Percentiles rank a stretch among this genome's conserved stretches.
Conservation (phyloP, 257 asterid species). For the Cynanchum wilfordii region DNA sequence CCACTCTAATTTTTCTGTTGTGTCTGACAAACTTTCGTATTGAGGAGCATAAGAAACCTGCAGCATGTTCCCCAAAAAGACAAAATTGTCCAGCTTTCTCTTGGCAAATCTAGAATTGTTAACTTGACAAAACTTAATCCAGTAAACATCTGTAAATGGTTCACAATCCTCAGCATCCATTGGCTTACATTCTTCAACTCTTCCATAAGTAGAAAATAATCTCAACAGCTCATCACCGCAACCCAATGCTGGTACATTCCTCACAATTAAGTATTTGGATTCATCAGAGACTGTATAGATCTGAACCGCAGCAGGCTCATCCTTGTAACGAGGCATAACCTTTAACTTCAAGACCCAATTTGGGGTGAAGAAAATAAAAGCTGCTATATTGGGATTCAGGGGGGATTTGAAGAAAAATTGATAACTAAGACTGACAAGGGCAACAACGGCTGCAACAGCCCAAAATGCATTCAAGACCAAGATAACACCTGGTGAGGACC, state of each 20-base stretch:
- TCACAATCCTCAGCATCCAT: conserved; percentile 94
- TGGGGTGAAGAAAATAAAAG: background rate
- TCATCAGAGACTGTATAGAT: conserved; percentile 91
- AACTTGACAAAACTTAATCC: conserved; percentile 69
- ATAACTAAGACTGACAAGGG: background rate
- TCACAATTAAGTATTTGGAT: conserved; percentile 82
- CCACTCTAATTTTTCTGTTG: conserved; percentile 74
- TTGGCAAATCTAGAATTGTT: conserved; percentile 89
- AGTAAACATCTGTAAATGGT: conserved; percentile 70
- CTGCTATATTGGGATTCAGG: background rate
- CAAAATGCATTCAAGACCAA: background rate
- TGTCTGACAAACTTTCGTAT: conserved; percentile 59
- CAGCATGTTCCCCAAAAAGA: conserved; percentile 67
- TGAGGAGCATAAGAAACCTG: conserved; percentile 71
- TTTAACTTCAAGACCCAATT: background rate
- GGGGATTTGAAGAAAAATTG: background rate
- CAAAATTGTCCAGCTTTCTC: conserved; percentile 67
- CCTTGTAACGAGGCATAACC: conserved; percentile 57
- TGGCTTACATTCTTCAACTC: conserved; percentile 82
- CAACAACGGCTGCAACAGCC: background rate
- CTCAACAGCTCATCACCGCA: conserved; percentile 69
- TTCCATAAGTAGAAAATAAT: conserved; percentile 58
- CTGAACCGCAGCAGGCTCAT: conserved; percentile 63
- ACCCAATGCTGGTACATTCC: conserved; percentile 85
- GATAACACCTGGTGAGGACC: background rate